Evolutionary conservation across 208 protist genomes (phyloP), one percentile per base, ranked within the genome.

Genomic region (Eutreptiella sp.): DNA sequence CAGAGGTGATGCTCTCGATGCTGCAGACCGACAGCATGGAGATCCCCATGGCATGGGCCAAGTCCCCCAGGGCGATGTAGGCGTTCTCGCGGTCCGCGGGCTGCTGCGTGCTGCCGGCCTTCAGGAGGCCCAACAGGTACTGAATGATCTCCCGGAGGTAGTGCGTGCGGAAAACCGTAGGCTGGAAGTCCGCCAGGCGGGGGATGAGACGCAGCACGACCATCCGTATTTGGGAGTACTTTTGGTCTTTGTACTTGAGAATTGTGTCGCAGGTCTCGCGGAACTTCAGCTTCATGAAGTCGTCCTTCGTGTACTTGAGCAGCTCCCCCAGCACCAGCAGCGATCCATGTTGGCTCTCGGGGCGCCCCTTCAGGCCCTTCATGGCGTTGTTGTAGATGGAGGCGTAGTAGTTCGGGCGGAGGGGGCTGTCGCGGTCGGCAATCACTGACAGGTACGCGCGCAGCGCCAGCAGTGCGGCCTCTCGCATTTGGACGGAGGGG

Each of bases 351-450:
- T n/a, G 36, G 19, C 48, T 38, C 11, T 11, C 11, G 9, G 14
- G 48, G 14, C 21, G 16, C 11, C 21, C 11, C 11, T 34, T 54
- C 9, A 11, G 16, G 9, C 42, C 74, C 28, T 77, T 79, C 57
- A 76, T 47, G 19, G 72, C 70, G 38, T 87, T 80, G 9, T 82
- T 59, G 50, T 77, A 85, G 7, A 86, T 66, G 16, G 63, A 78
- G 26, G 68, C 43, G 26, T 83, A 85, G 77, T 77, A 87, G 33
- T 81, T 63, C 32, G 54, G 14, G 27, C 74, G 66, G 4, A 77
- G 58, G n/a, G 57, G 45, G 24, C 21, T 57, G 24, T 84, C 79
- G 19, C 84, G 61, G 32, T 83, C 33, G 2, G 59, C 19, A 23
- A 84, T 86, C 11, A 90, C 39, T 4, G 50, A 47, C 34, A 90